phyloP scores from a whole-genome alignment of 495 filamentous ascomycete species.

The Friedmanniomyces simplex region DNA sequence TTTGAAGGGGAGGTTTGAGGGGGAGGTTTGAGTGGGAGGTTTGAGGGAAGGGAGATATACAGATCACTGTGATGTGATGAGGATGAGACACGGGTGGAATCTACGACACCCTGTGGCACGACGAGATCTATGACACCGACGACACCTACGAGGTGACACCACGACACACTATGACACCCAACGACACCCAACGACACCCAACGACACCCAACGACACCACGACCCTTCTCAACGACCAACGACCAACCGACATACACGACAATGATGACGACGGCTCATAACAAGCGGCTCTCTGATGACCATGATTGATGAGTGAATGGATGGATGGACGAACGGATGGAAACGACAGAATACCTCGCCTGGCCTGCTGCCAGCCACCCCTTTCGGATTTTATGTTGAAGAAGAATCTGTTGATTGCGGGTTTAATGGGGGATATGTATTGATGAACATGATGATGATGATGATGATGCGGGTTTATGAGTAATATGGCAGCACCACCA shows the following conservation, averaged over 20 bases:
- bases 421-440: background rate
- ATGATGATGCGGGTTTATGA: no score
- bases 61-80: conserved; percentile 3
- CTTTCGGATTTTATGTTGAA: background rate
- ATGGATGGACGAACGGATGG: no score
- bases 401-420: no score
- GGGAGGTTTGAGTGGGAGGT: no score
- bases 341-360: background rate
- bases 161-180: no score
- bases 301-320: no score
- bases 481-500: background rate
- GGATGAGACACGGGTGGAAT: no score
- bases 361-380: background rate
- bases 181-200: no score
- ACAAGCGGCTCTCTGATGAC: background rate
- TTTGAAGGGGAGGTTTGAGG: no score
- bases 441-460: no score
- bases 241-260: background rate
- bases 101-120: background rate
- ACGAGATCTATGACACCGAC: background rate
- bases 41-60: background rate
- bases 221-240: no score
- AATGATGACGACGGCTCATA: background rate
- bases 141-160: background rate
- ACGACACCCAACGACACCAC: no score